Evolutionary conservation across 192 early-diverging fungal genomes (phyloP), one percentile per base, ranked within the genome.

Genomic region (Backusella parvicylindrica): DNA sequence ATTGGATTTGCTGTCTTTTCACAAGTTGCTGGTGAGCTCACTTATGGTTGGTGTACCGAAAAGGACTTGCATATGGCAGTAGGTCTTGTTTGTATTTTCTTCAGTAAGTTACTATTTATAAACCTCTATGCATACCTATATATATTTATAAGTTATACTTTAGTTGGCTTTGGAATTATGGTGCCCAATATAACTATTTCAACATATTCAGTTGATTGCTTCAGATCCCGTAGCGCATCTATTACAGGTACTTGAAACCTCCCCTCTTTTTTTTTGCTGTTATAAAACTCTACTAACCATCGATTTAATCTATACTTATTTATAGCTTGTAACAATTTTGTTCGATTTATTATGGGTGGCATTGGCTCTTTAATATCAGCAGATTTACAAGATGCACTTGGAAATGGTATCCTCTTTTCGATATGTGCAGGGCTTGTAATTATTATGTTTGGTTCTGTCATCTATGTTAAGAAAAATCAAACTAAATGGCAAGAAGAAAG

Each of bases 181-280:
- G 40, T 71, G 15, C 77, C 78, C 11, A 77, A 73, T n/a, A 64
- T 83, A 4, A 70, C 68, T 15, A 67, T 83, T 26, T 70, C 71
- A 9, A 71, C 81, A 1, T 83, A 83, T 37, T 73, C 79, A 26
- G 75, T 83, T n/a, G 81, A 83, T 63, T 83, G 71, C 13, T 79
- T 79, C 43, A 36, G 64, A 21, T 36, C 50, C 0, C 64, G 65
- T 9, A 53, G 77, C 32, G 78, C 81, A 23, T 83, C 81, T n/a
- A 78, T 74, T 6, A 83, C 71, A 65, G 75, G 75, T 77, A 70
- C 40, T 33, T 43, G 12, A 37, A 1, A 50, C 37, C 6, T 38
- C 1, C 11, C 37, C 11, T 26, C 13, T 35, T 47, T 67, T 26
- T 68, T 43, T 26, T 47, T 16, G 4, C n/a, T 47, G 18, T 47